phyloP scores from a whole-genome alignment of 163 green algal species.

The Prototheca cutis region DNA sequence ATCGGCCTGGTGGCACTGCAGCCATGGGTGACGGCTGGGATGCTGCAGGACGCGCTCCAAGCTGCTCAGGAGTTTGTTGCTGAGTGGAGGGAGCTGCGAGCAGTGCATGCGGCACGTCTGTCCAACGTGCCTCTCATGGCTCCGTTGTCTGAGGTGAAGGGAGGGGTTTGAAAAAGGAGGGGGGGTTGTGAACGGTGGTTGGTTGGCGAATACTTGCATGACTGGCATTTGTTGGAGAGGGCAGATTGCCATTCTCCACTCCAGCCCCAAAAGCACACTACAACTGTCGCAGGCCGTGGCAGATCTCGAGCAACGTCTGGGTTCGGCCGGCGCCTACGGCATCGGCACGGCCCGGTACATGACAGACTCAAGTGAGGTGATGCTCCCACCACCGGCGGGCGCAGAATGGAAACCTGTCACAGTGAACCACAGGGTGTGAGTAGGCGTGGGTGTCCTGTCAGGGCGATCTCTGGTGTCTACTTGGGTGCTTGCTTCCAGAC shows the following conservation, averaged over 20 bases:
- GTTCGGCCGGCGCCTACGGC: no score
- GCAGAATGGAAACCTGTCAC: neutral
- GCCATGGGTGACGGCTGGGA: neutral
- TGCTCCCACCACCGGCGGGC: constrained; percentile 22
- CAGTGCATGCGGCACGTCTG: constrained; percentile 40
- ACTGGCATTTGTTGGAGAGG: no score
- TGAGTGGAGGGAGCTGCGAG: constrained; percentile 66
- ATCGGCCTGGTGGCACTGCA: constrained; percentile 26
- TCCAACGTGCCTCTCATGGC: constrained; percentile 24
- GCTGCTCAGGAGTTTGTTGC: constrained; percentile 48
- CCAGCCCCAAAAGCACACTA: no score
- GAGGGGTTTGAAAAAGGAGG: constrained; percentile 16
- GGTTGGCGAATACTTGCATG: no score
- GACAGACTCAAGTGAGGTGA: neutral
- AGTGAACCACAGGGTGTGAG: no score
- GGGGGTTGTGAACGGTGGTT: no score
- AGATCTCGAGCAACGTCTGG: no score
- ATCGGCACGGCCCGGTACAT: neutral
- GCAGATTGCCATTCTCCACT: no score
- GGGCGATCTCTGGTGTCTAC: no score
- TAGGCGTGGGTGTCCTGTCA: no score
- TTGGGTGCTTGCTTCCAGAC: no score
- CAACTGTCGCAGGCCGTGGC: no score
- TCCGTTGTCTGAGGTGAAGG: constrained; percentile 33
- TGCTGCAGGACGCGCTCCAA: constrained; percentile 35